Percentiles rank a stretch among this genome's conserved stretches.
Conservation (phyloP, 331 rosid species). For the Prunus yedoensis region DNA sequence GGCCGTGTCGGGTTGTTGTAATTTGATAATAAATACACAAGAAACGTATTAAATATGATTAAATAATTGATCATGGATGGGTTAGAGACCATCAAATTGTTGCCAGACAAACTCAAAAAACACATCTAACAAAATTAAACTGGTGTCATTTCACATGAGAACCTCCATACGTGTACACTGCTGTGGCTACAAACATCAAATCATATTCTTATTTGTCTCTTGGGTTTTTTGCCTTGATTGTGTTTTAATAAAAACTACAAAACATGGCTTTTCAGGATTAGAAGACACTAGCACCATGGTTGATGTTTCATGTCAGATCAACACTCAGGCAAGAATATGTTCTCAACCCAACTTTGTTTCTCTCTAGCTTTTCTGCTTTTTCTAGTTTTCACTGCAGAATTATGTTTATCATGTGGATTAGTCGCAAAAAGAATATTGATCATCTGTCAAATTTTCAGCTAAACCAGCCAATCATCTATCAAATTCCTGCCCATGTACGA, state of each 20-base stretch:
- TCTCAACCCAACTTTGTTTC: slow-evolving; percentile 30
- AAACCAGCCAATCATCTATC: neutral
- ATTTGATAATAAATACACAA: no score
- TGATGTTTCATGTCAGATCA: slow-evolving; percentile 41
- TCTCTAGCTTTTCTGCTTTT: neutral
- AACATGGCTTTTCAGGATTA: slow-evolving; percentile 23
- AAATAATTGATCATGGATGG: neutral
- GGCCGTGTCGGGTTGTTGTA: no score
- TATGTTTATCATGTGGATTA: neutral
- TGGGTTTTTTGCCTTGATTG: slow-evolving; percentile 10
- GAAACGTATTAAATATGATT: no score
- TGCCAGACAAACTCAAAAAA: slow-evolving; percentile 10
- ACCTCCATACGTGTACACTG: slow-evolving; percentile 28
- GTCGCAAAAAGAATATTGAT: slow-evolving; percentile 32
- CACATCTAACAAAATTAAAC: slow-evolving; percentile 1
- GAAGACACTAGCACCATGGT: slow-evolving; percentile 35
- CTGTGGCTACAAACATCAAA: slow-evolving; percentile 4
- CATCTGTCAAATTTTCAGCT: slow-evolving; percentile 15
- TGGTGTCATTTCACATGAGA: slow-evolving; percentile 34
- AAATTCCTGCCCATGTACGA: slow-evolving; percentile 13
- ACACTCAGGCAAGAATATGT: slow-evolving; percentile 56
- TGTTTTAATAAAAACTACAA: slow-evolving; percentile 17
- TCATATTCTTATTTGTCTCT: slow-evolving; percentile 13
- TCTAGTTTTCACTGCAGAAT: slow-evolving; percentile 18
- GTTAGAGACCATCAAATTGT: neutral